A percentile compares a stretch with the other conserved stretches of the same genome.
These are phyloP conservation scores for Zygosaccharomyces pseudobailii DNA, from an alignment of 1,139 yeast species.

Conservation along the genomic window DNA sequence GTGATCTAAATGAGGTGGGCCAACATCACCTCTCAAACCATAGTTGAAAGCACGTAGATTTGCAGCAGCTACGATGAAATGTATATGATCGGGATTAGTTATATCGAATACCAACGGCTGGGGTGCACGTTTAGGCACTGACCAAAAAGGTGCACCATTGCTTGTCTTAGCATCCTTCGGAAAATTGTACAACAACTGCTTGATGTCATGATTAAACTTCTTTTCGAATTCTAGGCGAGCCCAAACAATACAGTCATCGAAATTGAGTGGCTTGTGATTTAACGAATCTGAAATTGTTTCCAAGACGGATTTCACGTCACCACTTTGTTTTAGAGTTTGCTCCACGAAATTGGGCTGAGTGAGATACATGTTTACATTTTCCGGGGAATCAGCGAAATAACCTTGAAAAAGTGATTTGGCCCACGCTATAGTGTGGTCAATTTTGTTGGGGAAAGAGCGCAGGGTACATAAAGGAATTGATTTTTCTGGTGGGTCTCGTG, in stretches of 20 bases:
- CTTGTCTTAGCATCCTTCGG: slow-evolving; percentile 91
- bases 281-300: slow-evolving; percentile 72
- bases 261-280: slow-evolving; percentile 76
- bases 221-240: slow-evolving; percentile 85
- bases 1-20: slow-evolving; percentile 40
- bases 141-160: slow-evolving; percentile 93
- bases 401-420: slow-evolving; percentile 94
- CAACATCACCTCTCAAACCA: slow-evolving; percentile 67
- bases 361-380: slow-evolving; percentile 84
- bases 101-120: slow-evolving; percentile 73
- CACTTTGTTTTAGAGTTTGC: slow-evolving; percentile 81
- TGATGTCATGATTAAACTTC: slow-evolving; percentile 78
- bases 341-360: slow-evolving; percentile 92
- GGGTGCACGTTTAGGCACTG: slow-evolving; percentile 97
- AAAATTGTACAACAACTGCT: slow-evolving; percentile 87
- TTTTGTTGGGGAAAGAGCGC: slow-evolving; percentile 95
- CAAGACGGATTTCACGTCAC: slow-evolving; percentile 83
- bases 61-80: slow-evolving; percentile 85
- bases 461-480: slow-evolving; percentile 95
- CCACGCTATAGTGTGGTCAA: slow-evolving; percentile 99
- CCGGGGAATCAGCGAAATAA: slow-evolving; percentile 85
- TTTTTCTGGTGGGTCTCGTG: slow-evolving; percentile 98
- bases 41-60: slow-evolving; percentile 85
- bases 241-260: slow-evolving; percentile 94
- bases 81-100: slow-evolving; percentile 68